Conservation (phyloP, 345 rosid genomes). For the Eutrema japonicum region DNA sequence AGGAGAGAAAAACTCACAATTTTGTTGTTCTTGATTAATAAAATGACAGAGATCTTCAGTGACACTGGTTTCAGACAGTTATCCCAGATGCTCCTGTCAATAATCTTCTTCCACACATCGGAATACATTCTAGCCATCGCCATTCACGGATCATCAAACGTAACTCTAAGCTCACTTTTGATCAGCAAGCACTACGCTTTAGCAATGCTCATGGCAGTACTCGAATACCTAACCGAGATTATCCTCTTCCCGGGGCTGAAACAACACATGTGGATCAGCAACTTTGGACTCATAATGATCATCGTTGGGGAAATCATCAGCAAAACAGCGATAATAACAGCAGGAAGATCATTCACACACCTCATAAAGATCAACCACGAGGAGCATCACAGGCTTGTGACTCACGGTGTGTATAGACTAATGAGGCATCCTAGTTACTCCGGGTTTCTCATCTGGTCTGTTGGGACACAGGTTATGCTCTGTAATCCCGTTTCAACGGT, state of each 20-base stretch:
- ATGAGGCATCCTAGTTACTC: constrained; percentile 73
- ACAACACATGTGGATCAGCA: constrained; percentile 60
- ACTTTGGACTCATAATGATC: constrained; percentile 58
- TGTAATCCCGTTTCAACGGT: constrained; percentile 61
- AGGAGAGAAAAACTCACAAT: background rate
- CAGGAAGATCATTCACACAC: constrained; percentile 68
- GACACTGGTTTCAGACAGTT: constrained; percentile 56
- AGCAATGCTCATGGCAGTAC: constrained; percentile 55
- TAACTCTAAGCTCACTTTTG: constrained; percentile 56
- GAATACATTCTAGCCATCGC: constrained; percentile 56
- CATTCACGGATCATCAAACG: constrained; percentile 57
- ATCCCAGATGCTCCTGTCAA: constrained; percentile 52
- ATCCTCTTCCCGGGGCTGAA: constrained; percentile 55
- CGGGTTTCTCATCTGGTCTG: constrained; percentile 68
- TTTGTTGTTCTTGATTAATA: constrained; percentile 3
- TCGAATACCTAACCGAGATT: constrained; percentile 56
- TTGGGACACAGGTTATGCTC: constrained; percentile 70
- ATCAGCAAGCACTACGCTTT: constrained; percentile 57
- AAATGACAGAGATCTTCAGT: constrained; percentile 56
- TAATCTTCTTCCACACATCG: constrained; percentile 62
- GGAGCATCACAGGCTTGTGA: constrained; percentile 61
- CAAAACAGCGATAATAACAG: constrained; percentile 64
- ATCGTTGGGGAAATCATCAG: constrained; percentile 56
- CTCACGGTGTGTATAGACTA: constrained; percentile 57
- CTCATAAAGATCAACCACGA: constrained; percentile 55